Conservation (phyloP, 352 stramenopile genomes). For the Phytophthora citricola region DNA sequence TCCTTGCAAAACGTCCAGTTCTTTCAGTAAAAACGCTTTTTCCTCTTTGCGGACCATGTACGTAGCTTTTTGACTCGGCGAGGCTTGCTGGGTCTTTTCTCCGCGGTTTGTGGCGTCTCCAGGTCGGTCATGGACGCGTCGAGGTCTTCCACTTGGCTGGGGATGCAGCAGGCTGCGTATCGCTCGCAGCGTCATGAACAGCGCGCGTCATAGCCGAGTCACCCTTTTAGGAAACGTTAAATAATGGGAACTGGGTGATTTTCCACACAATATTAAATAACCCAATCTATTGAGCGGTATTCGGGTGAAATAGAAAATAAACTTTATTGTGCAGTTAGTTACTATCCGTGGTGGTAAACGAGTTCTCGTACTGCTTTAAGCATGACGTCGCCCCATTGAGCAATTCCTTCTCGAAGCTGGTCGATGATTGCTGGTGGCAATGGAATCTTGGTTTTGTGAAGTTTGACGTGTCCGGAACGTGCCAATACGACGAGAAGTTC, state of each 20-base stretch:
- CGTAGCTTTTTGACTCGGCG: conserved; percentile 25
- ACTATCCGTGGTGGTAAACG: too few relatives aligned
- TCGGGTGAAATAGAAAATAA: not conserved
- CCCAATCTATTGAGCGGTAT: not conserved
- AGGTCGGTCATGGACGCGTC: conserved; percentile 9
- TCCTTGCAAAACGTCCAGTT: conserved; percentile 34
- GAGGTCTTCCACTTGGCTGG: conserved; percentile 13
- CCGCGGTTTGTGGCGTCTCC: conserved; percentile 1
- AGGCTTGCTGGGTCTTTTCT: conserved; percentile 17
- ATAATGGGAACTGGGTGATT: too few relatives aligned
- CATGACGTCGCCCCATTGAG: too few relatives aligned
- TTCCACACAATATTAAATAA: not conserved
- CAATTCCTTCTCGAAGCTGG: too few relatives aligned
- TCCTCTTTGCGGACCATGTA: conserved; percentile 42
- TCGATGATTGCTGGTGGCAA: too few relatives aligned
- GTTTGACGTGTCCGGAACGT: not conserved
- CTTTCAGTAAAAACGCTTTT: conserved; percentile 40
- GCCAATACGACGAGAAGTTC: not conserved
- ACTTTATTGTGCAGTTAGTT: too few relatives aligned
- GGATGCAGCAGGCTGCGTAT: conserved; percentile 2
- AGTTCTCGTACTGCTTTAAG: too few relatives aligned
- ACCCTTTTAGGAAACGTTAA: too few relatives aligned
- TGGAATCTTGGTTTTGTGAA: not conserved
- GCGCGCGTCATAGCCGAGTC: not conserved
- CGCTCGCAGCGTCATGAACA: conserved; percentile 4